Evolutionary conservation across 2,329 filamentous ascomycete species (phyloP), one percentile per base, ranked within the genome.

Genomic region (Pyrenophora graminea): DNA sequence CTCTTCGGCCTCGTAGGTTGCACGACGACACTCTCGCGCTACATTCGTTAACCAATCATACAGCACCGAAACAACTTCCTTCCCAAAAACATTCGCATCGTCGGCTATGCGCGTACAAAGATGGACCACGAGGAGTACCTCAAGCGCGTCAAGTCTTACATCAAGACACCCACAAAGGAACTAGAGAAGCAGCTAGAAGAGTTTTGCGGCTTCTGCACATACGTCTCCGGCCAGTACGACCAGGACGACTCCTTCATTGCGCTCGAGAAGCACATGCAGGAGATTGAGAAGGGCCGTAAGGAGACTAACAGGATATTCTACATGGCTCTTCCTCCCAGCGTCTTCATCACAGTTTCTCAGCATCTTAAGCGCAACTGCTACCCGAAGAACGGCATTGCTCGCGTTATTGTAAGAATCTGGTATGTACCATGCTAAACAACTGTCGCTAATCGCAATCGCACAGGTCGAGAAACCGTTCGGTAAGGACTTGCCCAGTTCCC

Each of bases 51-150:
- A 69, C 58, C 39, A 50, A 46, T 41, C 63, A 64, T 34, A 60
- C 72, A 96, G 92, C 96, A 93, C 81, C 91, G 94, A 74, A 99
- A 99, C 82, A 93, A 97, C 78, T 99, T 97, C 81, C 89, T 99
- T 44, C 94, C 79, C 68, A 96, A 96, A 79, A 91, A 95, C 77
- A 91, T 96, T 78, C 90, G 87, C 77, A 97, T 99, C 74, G 86
- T 99, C 69, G 94, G 94, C 81, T 99, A 99, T 90, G 94, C 94
- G 68, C 88, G 94, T 74, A 99, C 94, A 67, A 97, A 97, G 83
- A 99, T 99, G 94, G 92, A 97, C 79, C 91, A 93, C 70, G 87
- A 91, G 60, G 94, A 99, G 77, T 97, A 90, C 80, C 83, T 97
- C 73, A 90, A 88, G 79, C 86, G 94, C 64, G 91, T 99, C 77